phyloP scores from a whole-genome alignment of 2,329 filamentous ascomycete genomes.

The Aspergillus alliaceus region DNA sequence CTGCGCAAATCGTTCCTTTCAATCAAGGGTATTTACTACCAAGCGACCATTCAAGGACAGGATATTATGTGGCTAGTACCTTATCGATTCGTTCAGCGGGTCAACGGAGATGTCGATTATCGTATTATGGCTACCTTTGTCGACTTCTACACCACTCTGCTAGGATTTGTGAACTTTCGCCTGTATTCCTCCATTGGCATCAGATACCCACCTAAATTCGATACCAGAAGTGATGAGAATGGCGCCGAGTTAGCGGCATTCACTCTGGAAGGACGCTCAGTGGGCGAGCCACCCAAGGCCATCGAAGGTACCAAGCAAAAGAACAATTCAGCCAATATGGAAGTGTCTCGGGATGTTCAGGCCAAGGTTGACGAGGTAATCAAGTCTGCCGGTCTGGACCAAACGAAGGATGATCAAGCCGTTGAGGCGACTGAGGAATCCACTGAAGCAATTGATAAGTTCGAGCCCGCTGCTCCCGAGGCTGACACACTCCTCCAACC shows the following conservation, averaged over 20 bases:
- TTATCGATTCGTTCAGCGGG: constrained; percentile 95
- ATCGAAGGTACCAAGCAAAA: constrained; percentile 55
- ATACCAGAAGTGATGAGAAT: constrained; percentile 79
- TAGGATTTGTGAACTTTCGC: constrained; percentile 94
- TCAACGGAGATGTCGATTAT: constrained; percentile 94
- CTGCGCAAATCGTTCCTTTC: constrained; percentile 95
- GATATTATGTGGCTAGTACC: constrained; percentile 96
- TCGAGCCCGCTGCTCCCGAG: constrained; percentile 78
- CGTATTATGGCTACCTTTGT: constrained; percentile 99
- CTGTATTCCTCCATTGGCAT: constrained; percentile 88
- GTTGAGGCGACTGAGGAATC: constrained; percentile 50
- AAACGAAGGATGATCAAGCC: constrained; percentile 44
- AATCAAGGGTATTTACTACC: constrained; percentile 99
- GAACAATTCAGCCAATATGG: constrained; percentile 50
- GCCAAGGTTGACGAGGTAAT: constrained; percentile 62
- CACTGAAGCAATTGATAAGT: constrained; percentile 78
- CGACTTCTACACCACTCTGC: constrained; percentile 95
- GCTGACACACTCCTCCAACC: constrained; percentile 87
- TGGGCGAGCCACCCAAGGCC: constrained; percentile 49
- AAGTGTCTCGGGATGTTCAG: constrained; percentile 70
- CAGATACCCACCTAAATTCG: constrained; percentile 95
- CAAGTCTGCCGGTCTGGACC: constrained; percentile 41
- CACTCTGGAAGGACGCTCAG: constrained; percentile 75
- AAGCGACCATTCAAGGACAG: constrained; percentile 94
- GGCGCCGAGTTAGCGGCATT: constrained; percentile 90